These are phyloP conservation scores for Tillandsia fasciculata DNA, from an alignment of 176 grass and related monocot species.

Conservation along the genomic window DNA sequence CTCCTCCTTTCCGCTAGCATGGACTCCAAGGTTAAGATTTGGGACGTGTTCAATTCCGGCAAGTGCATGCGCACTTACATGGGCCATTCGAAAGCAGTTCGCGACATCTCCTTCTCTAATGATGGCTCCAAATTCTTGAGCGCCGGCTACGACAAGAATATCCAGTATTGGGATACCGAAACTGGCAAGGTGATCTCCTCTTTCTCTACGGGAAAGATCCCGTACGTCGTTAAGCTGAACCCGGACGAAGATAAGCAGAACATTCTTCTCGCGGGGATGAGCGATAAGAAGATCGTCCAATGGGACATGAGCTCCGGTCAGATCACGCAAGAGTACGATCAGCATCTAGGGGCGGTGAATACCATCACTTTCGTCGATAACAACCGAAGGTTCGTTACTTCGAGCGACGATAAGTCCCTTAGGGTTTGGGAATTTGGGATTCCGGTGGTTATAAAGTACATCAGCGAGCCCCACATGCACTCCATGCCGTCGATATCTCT, in stretches of 20 bases:
- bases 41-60: constrained; percentile 71
- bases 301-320: constrained; percentile 95
- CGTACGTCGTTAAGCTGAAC: constrained; percentile 92
- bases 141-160: constrained; percentile 90
- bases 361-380: constrained; percentile 98
- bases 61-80: constrained; percentile 97
- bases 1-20: constrained; percentile 83
- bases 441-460: constrained; percentile 98
- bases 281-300: constrained; percentile 98
- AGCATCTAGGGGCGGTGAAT: constrained; percentile 88
- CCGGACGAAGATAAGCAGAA: constrained; percentile 99
- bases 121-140: constrained; percentile 92
- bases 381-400: constrained; percentile 96
- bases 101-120: constrained; percentile 92
- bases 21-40: constrained; percentile 98
- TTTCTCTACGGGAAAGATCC: constrained; percentile 92
- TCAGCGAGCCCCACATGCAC: constrained; percentile 97
- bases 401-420: constrained; percentile 92
- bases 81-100: constrained; percentile 94
- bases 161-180: constrained; percentile 99
- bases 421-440: constrained; percentile 97
- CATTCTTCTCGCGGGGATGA: constrained; percentile 97
- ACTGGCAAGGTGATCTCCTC: constrained; percentile 93
- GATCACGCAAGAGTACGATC: constrained; percentile 98
- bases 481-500: constrained; percentile 88